Conservation (phyloP, 345 rosid species). For the Mangifera indica region DNA sequence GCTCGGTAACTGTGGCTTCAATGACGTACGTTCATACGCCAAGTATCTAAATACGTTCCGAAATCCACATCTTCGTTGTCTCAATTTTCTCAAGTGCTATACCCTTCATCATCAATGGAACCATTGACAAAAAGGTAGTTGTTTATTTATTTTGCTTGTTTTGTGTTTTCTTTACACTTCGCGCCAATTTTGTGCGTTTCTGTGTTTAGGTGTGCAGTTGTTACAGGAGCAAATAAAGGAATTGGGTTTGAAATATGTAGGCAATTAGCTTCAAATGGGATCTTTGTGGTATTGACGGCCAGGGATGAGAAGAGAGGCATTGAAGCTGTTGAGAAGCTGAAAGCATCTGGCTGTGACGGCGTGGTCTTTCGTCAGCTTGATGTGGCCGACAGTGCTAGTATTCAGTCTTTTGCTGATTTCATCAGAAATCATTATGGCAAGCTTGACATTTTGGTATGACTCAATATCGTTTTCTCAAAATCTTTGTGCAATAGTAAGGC, state of each 20-base stretch:
- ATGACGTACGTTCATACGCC: no score
- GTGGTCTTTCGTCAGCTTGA: slow-evolving; percentile 27
- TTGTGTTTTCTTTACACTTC: not conserved
- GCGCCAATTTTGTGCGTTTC: no score
- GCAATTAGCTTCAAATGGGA: slow-evolving; percentile 25
- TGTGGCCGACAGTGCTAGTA: slow-evolving; percentile 21
- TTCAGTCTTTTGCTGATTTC: slow-evolving; percentile 20
- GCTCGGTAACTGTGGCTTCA: no score
- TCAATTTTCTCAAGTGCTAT: no score
- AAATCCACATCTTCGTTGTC: no score
- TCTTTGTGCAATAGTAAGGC: no score
- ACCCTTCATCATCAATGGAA: no score
- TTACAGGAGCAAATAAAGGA: slow-evolving; percentile 26
- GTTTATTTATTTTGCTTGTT: no score
- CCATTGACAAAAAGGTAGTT: no score
- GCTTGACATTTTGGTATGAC: slow-evolving; percentile 31
- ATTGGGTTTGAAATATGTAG: slow-evolving; percentile 22
- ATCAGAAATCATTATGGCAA: slow-evolving; percentile 17
- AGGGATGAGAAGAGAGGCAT: slow-evolving; percentile 27
- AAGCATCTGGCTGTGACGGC: slow-evolving; percentile 10
- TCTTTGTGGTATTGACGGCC: slow-evolving; percentile 23
- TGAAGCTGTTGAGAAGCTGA: slow-evolving; percentile 26
- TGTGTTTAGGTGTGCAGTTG: slow-evolving; percentile 17
- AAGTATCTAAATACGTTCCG: no score
- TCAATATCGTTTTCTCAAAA: no score